These are phyloP conservation scores for Euphrasia confusa DNA, from an alignment of 257 asterid genomes.

Conservation along the genomic window DNA sequence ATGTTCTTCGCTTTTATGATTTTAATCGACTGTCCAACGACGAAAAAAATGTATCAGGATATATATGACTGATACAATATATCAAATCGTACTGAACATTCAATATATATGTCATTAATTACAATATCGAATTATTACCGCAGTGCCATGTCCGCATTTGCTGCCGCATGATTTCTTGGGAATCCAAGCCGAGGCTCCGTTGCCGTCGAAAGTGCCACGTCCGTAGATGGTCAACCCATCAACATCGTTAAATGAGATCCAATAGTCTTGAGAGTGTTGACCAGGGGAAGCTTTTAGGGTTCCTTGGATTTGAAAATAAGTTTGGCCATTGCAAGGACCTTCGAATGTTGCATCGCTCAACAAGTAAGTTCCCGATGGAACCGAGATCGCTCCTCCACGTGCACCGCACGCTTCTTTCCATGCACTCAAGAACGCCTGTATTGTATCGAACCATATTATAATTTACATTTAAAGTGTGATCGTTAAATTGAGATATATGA, in stretches of 20 bases:
- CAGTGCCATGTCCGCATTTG: neutral
- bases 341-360: constrained; percentile 23
- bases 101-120: too few species aligned
- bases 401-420: constrained; percentile 45
- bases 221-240: constrained; percentile 18
- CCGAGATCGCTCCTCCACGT: constrained; percentile 26
- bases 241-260: constrained; percentile 9
- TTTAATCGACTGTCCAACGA: neutral
- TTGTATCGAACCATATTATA: too few species aligned
- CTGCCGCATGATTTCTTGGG: neutral
- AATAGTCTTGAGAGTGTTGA: neutral
- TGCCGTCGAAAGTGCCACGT: constrained; percentile 26
- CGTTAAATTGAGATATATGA: too few species aligned
- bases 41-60: too few species aligned
- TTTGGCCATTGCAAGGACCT: constrained; percentile 35
- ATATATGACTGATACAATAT: too few species aligned
- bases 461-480: too few species aligned
- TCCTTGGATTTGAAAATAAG: constrained; percentile 7
- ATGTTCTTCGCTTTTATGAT: neutral
- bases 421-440: constrained; percentile 41
- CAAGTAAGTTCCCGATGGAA: constrained; percentile 45
- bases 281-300: constrained; percentile 21
- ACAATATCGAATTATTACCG: too few species aligned
- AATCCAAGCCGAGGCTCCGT: constrained; percentile 24
- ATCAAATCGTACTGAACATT: too few species aligned